A percentile compares a stretch with the other conserved stretches of the same genome.
Evolutionary conservation across 495 filamentous ascomycete species (phyloP).

Genomic region (Penicillium cosmopolitanum): DNA sequence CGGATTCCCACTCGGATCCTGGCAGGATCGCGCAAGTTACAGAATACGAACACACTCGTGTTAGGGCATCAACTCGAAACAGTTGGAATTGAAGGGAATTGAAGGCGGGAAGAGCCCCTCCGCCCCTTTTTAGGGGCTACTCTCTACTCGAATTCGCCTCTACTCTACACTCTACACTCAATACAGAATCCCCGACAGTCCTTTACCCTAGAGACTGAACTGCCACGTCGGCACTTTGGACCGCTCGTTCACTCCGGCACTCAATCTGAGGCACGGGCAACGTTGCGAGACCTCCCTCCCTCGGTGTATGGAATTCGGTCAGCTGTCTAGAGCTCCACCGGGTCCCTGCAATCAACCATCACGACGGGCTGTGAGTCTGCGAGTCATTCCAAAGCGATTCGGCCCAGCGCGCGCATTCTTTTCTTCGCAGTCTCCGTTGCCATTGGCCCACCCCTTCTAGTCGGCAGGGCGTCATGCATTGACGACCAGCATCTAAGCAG

Average conservation of each 20-base stretch:
- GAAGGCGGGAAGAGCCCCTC: conserved; percentile 1
- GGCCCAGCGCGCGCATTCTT: conserved; percentile 13
- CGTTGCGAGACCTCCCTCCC: not conserved
- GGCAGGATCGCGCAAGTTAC: conserved; percentile 1
- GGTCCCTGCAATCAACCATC: conserved; percentile 27
- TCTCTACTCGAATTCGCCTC: not conserved
- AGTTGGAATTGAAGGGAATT: conserved; percentile 3
- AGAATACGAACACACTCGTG: conserved; percentile 4
- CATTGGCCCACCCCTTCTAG: conserved; percentile 18
- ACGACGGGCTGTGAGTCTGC: conserved; percentile 20
- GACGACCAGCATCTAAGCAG: conserved; percentile 29
- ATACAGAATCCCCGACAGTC: not conserved
- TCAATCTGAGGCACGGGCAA: conserved; percentile 20
- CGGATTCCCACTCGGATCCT: not conserved
- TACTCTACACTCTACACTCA: conserved; percentile 7
- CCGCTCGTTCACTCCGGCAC: conserved; percentile 7
- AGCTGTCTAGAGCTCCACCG: conserved; percentile 22
- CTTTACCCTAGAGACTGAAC: not conserved
- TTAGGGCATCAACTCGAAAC: conserved; percentile 8
- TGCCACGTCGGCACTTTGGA: conserved; percentile 14
- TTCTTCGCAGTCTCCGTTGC: not conserved
- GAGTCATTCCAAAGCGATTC: conserved; percentile 25
- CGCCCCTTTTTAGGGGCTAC: not conserved
- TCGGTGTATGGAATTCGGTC: too few species aligned
- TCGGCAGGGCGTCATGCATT: conserved; percentile 23